These are phyloP conservation scores for Lactarius sanguifluus DNA, from an alignment of 768 basidiomycete genomes.

Conservation along the genomic window DNA sequence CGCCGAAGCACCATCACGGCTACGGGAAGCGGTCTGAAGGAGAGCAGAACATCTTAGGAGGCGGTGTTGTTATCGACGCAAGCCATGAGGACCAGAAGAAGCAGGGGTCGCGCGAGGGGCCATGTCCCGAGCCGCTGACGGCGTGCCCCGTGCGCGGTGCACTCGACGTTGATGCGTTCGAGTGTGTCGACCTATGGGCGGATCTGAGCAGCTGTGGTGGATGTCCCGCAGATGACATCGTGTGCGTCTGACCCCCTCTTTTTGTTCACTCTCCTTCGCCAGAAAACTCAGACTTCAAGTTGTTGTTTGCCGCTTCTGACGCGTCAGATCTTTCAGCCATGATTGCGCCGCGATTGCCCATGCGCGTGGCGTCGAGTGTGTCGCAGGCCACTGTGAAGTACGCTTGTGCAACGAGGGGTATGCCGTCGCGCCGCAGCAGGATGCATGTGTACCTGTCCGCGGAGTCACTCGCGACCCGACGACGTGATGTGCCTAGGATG, in stretches of 20 bases:
- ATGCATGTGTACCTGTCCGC: conserved; percentile 26
- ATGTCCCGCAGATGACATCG: conserved; percentile 33
- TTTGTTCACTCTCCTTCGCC: neutral
- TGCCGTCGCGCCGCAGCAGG: conserved; percentile 23
- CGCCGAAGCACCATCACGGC: neutral
- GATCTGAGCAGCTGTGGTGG: conserved; percentile 38
- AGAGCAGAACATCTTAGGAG: neutral
- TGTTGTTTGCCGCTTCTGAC: neutral
- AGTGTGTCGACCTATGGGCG: conserved; percentile 35
- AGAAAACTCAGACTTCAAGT: no score
- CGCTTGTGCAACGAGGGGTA: conserved; percentile 35
- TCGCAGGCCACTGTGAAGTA: conserved; percentile 33
- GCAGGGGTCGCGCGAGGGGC: neutral
- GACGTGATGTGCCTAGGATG: neutral
- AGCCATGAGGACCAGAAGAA: neutral
- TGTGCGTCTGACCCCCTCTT: conserved; percentile 25
- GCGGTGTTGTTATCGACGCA: neutral
- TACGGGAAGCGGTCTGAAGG: neutral
- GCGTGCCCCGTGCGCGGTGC: conserved; percentile 21
- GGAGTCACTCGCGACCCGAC: neutral
- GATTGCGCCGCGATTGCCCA: conserved; percentile 34
- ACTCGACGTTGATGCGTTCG: conserved; percentile 30
- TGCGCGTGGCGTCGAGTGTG: conserved; percentile 34
- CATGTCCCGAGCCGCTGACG: conserved; percentile 13
- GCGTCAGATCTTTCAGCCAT: conserved; percentile 26